These are phyloP conservation scores for Solanum virginianum DNA, from an alignment of 257 asterid genomes.

Conservation along the genomic window DNA sequence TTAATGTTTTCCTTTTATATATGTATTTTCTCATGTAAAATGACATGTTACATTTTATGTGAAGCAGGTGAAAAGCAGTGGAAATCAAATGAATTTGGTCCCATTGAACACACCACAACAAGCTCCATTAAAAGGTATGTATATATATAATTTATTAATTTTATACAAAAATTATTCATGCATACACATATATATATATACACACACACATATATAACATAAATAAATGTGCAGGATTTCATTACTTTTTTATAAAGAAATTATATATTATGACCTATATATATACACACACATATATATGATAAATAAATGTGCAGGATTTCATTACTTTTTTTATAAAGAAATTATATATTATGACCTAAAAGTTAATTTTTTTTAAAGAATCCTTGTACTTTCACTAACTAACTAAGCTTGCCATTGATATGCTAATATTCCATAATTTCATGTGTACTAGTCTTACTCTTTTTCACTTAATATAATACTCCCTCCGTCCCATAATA, in stretches of 20 bases:
- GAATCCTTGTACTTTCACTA: not conserved
- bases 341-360: not conserved
- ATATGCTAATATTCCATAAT: not conserved
- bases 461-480: not conserved
- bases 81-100: constrained; percentile 16
- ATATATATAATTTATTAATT: not conserved
- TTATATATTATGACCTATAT: not conserved
- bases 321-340: not conserved
- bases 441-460: not conserved
- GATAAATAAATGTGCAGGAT: not conserved
- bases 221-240: not conserved
- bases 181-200: not conserved
- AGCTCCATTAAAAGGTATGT: not conserved
- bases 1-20: not conserved
- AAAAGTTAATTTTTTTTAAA: not conserved
- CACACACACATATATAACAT: not conserved
- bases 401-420: not conserved
- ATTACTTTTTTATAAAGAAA: not conserved
- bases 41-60: not conserved
- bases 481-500: not conserved
- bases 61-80: constrained; percentile 26
- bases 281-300: not conserved
- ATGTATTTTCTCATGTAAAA: not conserved
- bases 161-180: not conserved
- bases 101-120: not conserved